Evolutionary conservation across 2,329 filamentous ascomycete genomes (phyloP).

Genomic region (Aspergillus sp.): DNA sequence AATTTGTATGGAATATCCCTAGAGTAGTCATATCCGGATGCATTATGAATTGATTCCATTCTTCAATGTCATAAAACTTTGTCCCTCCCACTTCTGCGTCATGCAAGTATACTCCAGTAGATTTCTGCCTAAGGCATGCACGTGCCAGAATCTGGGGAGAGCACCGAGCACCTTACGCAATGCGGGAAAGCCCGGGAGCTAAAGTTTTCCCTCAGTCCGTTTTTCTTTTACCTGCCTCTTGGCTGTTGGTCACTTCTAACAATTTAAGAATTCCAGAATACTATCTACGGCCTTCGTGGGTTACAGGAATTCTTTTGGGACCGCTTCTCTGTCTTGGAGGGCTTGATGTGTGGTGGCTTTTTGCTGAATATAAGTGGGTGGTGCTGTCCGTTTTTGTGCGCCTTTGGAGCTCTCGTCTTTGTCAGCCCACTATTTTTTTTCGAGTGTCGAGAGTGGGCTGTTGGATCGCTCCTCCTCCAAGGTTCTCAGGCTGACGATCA

Average conservation of each 20-base stretch:
- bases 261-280: not conserved
- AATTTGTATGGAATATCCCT: not conserved
- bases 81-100: not conserved
- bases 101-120: not conserved
- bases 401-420: slow-evolving; percentile 18
- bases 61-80: not conserved
- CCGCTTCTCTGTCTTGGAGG: slow-evolving; percentile 21
- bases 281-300: not conserved
- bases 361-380: slow-evolving; percentile 10
- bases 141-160: slow-evolving; percentile 22
- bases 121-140: slow-evolving; percentile 18
- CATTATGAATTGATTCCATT: not conserved
- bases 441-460: slow-evolving; percentile 28
- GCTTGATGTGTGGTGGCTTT: slow-evolving; percentile 25
- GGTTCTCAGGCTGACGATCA: slow-evolving; percentile 29
- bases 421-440: slow-evolving; percentile 25
- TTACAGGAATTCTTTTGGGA: not conserved
- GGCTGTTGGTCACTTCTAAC: slow-evolving; percentile 18
- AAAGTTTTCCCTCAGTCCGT: slow-evolving; percentile 22
- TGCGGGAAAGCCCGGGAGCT: slow-evolving; percentile 41
- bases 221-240: slow-evolving; percentile 16
- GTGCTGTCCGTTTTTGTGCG: slow-evolving; percentile 8
- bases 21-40: not conserved
- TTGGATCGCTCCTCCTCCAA: slow-evolving; percentile 28
- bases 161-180: slow-evolving; percentile 34